Base-by-base conservation (phyloP, 129 eudicot genomes). In the Sambucus nigra region DNA sequence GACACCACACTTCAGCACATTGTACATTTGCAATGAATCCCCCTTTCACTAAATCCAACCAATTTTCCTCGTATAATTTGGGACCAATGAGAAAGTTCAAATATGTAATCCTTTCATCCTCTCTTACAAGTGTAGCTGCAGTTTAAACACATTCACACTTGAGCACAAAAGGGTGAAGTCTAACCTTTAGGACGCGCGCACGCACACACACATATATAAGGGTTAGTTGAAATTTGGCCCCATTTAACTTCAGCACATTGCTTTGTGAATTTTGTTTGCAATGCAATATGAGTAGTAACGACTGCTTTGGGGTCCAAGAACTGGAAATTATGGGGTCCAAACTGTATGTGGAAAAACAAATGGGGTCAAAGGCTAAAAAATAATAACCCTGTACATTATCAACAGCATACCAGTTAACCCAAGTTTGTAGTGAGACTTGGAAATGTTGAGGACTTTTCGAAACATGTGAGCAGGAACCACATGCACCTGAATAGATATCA, bases 1-100 rank as follows among this genome's bases (percentile, higher is more conserved):
- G 99, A 77, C 99, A 92, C 99, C 95, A 82, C 25, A 92, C 99
- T 68, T 92, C 94, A 51, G 99, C 99, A 68, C 99, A 92, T 68
- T 86, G 99, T 16, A 92, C 99, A 50, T 92, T 92, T 49, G 99
- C 99, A 53, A 92, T 92, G 50, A 82, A 92, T 25, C 99, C 99
- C 22, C 96, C 96, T 67, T 92, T 92, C 7, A 86, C 96, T 57
- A 92, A 70, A 75, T 92, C 99, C 78, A 86, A 65, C 98, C 98
- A 89, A 66, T 89, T 89, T 55, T 95, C 98, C 60, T 89, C 98
- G 14, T 89, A 85, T 77, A 89, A 59, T 64, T 89, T 89, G 9
- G 95, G 98, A 35, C 98, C 98, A 67, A 91, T 91, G 51, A 91
- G 94, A 63, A 91, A 91, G 79, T 91, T 91, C 72, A 91, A 56